These are phyloP conservation scores for Cyclaneusma minus DNA, from an alignment of 2,329 filamentous ascomycete species.

Conservation along the genomic window DNA sequence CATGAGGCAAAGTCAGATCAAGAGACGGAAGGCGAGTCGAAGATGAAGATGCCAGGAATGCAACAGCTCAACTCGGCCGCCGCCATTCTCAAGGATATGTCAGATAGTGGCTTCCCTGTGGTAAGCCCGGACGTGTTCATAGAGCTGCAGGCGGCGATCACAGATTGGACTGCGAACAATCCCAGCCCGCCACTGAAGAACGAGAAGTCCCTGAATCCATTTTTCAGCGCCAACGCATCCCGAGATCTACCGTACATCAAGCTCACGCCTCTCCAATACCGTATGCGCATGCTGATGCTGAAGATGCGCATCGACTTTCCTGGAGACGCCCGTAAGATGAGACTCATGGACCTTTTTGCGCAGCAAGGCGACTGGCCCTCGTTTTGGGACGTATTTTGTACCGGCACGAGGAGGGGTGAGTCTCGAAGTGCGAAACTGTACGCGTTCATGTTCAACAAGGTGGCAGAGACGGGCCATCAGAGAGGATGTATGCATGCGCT, in stretches of 20 bases:
- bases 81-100: slow-evolving; percentile 24
- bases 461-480: slow-evolving; percentile 28
- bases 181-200: slow-evolving; percentile 13
- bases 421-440: slow-evolving; percentile 39
- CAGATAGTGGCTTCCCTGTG: slow-evolving; percentile 23
- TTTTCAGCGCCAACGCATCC: slow-evolving; percentile 8
- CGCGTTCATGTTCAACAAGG: slow-evolving; percentile 30
- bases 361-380: slow-evolving; percentile 31
- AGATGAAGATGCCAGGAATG: slow-evolving; percentile 9
- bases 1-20: slow-evolving; percentile 6
- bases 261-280: slow-evolving; percentile 8
- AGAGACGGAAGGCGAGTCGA: slow-evolving; percentile 3
- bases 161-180: slow-evolving; percentile 1
- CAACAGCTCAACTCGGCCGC: slow-evolving; percentile 21
- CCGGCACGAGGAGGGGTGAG: slow-evolving; percentile 31
- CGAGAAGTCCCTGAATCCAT: slow-evolving; percentile 30
- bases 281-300: slow-evolving; percentile 29
- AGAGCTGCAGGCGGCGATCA: slow-evolving; percentile 11
- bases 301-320: slow-evolving; percentile 27
- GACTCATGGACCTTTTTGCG: slow-evolving; percentile 31
- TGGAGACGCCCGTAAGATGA: slow-evolving; percentile 20
- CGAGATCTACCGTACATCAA: slow-evolving; percentile 8
- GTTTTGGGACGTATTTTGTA: slow-evolving; percentile 46
- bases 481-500: slow-evolving; percentile 29
- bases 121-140: slow-evolving; percentile 18